Evolutionary conservation across 352 stramenopile species (phyloP).

Genomic region (Thraustochytrium striatum): DNA sequence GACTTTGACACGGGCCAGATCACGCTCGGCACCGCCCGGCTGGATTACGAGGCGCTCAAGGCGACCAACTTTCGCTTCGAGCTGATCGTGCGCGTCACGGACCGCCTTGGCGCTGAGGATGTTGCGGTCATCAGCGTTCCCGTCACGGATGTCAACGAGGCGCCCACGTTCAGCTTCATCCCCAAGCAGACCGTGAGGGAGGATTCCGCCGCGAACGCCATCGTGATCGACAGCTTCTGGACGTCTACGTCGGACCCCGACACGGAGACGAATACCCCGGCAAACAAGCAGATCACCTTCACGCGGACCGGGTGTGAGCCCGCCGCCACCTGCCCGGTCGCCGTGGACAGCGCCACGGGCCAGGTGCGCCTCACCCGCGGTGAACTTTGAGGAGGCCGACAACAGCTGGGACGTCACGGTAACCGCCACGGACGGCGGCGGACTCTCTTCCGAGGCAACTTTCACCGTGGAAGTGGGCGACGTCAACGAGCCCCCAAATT

Average conservation of each 20-base stretch:
- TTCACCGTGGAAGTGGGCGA: slow-evolving; percentile 28
- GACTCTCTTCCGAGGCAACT: background rate
- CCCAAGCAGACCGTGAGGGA: background rate
- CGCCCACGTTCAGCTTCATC: slow-evolving; percentile 3
- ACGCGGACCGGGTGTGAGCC: background rate
- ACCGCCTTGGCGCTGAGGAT: slow-evolving; percentile 15
- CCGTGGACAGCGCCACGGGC: background rate
- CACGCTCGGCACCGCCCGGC: background rate
- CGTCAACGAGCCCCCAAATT: slow-evolving; percentile 42
- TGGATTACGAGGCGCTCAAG: slow-evolving; percentile 30
- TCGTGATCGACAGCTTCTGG: background rate
- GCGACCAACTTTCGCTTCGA: background rate
- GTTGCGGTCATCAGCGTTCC: slow-evolving; percentile 28
- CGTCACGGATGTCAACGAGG: slow-evolving; percentile 37
- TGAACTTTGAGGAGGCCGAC: slow-evolving; percentile 2
- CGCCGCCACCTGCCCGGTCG: slow-evolving; percentile 6
- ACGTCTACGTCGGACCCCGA: background rate
- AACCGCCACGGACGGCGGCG: slow-evolving; percentile 1
- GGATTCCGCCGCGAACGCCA: background rate
- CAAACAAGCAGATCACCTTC: background rate
- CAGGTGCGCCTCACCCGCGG: background rate
- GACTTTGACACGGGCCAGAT: slow-evolving; percentile 5
- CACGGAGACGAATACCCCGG: background rate
- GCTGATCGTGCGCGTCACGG: slow-evolving; percentile 26
- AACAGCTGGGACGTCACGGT: background rate